Base-by-base conservation (phyloP, 2,329 filamentous ascomycete species). In the Phoma herbarum region DNA sequence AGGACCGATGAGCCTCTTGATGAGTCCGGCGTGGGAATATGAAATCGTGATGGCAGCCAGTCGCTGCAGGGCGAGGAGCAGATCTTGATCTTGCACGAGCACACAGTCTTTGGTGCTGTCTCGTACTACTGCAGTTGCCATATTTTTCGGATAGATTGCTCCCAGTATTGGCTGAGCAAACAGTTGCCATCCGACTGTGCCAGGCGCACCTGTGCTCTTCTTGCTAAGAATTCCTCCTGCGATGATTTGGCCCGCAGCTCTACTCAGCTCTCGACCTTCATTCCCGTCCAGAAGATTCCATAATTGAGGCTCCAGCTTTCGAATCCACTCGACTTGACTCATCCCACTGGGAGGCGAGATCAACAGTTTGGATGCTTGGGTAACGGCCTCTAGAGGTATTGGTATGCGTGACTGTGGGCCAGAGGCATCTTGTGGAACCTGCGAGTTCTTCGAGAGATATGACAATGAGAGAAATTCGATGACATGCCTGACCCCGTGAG, bases 381-480 rank as follows among this genome's bases (percentile, higher is more conserved):
- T 84, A 33, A 91, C 78, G 1, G 88, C 88, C 69, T 92, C 88
- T 29, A 89, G 84, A 0, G 89, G 89, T 54, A 92, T 88, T 41
- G 84, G 84, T 4, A 87, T 84, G 18, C 70, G 67, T 1, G 71
- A 71, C 18, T 83, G 79, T 52, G 70, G 53, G 7, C 63, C 66
- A 6, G 66, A 64, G 42, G 67, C 60, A 8, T 72, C 64, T 29
- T 69, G 52, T 52, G 64, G 76, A 74, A 56, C 77, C 76, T 63
- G 79, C 81, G 60, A 84, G 82, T 76, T 75, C 43, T 76, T 70
- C 6, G 71, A 71, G 0, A 88, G 85, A 60, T 90, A 88, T 7
- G 90, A 86, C 1, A 88, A 84, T 57, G 90, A 89, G 33, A 92
- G 81, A 68, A 91, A 91, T 69, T 91, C 89, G 60, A 91, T 80